Evolutionary conservation across 2,329 filamentous ascomycete genomes (phyloP).

Genomic region (Talaromyces verruculosus): DNA sequence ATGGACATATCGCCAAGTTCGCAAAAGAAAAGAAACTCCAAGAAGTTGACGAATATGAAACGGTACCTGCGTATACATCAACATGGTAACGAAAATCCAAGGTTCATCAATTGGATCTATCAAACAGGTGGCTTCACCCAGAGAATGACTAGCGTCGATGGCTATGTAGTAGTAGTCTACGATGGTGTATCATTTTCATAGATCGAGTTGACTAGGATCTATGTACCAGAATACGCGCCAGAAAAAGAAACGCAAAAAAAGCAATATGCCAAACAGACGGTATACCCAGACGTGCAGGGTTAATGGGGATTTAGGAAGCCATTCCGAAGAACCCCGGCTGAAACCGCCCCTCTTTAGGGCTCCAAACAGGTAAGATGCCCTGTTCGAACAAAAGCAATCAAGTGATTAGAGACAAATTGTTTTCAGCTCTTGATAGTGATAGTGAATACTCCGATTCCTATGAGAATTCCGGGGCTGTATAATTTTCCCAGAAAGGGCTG

Average conservation of each 20-base stretch:
- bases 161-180: neutral
- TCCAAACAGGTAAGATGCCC: neutral
- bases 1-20: neutral
- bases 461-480: neutral
- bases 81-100: neutral
- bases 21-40: conserved; percentile 1
- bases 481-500: neutral
- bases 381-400: conserved; percentile 7
- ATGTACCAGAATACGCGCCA: neutral
- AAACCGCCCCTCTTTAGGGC: conserved; percentile 8
- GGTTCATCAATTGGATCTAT: neutral
- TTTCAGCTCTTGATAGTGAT: neutral
- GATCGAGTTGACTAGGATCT: neutral
- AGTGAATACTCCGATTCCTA: conserved; percentile 6
- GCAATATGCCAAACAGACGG: conserved; percentile 13
- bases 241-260: neutral
- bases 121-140: conserved; percentile 6
- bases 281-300: neutral
- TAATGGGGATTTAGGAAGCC: neutral
- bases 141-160: conserved; percentile 3
- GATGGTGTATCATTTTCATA: conserved; percentile 1
- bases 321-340: neutral
- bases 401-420: neutral
- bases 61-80: conserved; percentile 15
- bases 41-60: neutral